Percentiles rank a stretch among this genome's conserved stretches.
phyloP scores from a whole-genome alignment of 768 basidiomycete species.

The Suillus paluster region DNA sequence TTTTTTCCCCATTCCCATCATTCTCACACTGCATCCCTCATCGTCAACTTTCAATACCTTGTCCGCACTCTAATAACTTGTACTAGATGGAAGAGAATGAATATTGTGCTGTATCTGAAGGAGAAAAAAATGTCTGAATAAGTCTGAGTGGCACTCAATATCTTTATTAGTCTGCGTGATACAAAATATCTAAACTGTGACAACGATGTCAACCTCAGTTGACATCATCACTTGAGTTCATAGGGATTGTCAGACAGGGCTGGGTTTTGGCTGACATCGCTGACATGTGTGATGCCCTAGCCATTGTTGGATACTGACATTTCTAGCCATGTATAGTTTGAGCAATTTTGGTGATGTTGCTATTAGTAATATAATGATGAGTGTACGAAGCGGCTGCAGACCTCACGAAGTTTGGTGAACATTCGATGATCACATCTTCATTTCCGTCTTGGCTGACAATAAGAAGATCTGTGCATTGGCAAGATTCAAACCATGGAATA shows the following conservation, averaged over 20 bases:
- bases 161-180: not conserved
- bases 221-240: not conserved
- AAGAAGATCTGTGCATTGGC: not conserved
- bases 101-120: not conserved
- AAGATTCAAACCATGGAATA: not conserved
- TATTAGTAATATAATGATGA: not conserved
- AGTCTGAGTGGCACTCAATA: not conserved
- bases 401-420: not conserved
- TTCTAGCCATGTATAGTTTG: not conserved
- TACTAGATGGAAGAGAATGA: not conserved
- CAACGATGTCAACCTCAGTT: not conserved
- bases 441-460: not conserved
- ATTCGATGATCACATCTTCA: not conserved
- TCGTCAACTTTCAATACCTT: not conserved
- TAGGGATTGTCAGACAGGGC: not conserved
- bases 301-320: not conserved
- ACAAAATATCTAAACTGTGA: not conserved
- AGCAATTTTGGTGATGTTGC: not conserved
- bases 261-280: not conserved
- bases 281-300: too few species aligned
- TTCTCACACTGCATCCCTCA: too few species aligned
- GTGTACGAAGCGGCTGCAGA: not conserved
- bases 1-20: too few species aligned
- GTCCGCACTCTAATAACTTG: not conserved
- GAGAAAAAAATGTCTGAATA: not conserved